Evolutionary conservation across 768 basidiomycete species (phyloP), one percentile per base, ranked within the genome.

Genomic region (Pleurotus platypus): DNA sequence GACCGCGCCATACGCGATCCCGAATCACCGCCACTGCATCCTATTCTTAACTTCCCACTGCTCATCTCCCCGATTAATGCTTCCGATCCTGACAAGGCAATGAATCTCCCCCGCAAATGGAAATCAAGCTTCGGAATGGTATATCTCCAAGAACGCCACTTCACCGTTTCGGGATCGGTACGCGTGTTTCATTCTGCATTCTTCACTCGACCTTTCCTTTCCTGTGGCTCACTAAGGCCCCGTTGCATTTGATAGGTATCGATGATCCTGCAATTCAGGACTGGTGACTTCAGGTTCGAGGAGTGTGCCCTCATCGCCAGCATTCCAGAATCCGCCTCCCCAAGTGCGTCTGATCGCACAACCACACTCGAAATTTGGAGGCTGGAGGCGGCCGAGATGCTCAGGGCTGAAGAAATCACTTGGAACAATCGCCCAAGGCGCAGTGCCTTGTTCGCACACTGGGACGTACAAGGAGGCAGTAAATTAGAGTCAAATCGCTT

Each of bases 201-300:
- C 12, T 42, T 38, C 37, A 35, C 30, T 35, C 30, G 30, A 35
- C 30, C 30, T 35, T 35, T 35, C 30, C 30, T 35, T 35, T 35
- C 30, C 30, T 35, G 9, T 35, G 30, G 9, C 30, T 35, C 30
- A 26, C 24, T 26, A 35, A 35, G 30, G 11, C 30, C 15, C 13
- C 20, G 35, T 39, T 54, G 11, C 39, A 18, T 24, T 54, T 42
- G 5, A 16, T 45, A 54, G 51, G 51, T 54, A 20, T 54, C 51
- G 22, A 54, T 39, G 20, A 22, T 54, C 15, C 22, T 54, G 42
- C 51, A 54, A 26, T 54, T 54, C 39, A 39, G 51, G 22, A 24
- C 51, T 54, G 51, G 51, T 7, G 51, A 54, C 13, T 54, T 40
- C 24, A 39, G 51, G 12, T 54, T 54, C 38, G 51, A 54, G 51